These are phyloP conservation scores for Microdochium nivale DNA, from an alignment of 2,329 filamentous ascomycete species.

Conservation along the genomic window DNA sequence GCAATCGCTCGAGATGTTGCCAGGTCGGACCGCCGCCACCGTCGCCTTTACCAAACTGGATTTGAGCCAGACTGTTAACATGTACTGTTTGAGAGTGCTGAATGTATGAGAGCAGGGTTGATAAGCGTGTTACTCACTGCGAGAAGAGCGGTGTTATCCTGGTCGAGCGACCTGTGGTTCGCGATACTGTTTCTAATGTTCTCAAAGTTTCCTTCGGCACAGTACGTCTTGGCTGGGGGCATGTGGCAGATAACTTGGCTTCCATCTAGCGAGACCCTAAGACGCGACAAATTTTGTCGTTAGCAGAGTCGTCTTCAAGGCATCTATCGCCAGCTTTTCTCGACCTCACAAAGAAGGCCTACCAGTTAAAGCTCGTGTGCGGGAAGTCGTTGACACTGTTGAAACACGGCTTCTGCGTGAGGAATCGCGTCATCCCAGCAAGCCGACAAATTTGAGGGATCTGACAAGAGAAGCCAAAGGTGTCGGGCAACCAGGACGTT, in stretches of 20 bases:
- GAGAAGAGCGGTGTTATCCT: conserved; percentile 81
- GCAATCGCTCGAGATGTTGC: conserved; percentile 88
- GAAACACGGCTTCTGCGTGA: conserved; percentile 98
- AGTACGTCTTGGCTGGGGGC: conserved; percentile 93
- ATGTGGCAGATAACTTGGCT: conserved; percentile 97
- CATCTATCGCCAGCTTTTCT: background rate
- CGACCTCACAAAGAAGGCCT: background rate
- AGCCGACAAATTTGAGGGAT: conserved; percentile 88
- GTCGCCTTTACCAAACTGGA: conserved; percentile 81
- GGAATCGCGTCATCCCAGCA: conserved; percentile 92
- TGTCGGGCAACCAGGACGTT: conserved; percentile 97
- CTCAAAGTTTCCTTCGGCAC: conserved; percentile 86
- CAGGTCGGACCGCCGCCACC: conserved; percentile 92
- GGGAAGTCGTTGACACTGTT: conserved; percentile 99
- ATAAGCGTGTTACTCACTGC: conserved; percentile 37
- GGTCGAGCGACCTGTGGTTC: conserved; percentile 92
- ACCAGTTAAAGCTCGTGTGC: conserved; percentile 97
- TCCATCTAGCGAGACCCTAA: conserved; percentile 71
- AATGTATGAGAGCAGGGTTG: no score
- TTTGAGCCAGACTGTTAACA: background rate
- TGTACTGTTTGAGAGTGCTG: no score
- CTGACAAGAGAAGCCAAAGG: conserved; percentile 94
- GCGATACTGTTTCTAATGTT: conserved; percentile 83
- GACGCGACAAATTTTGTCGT: background rate
- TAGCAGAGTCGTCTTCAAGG: no score